phyloP scores from a whole-genome alignment of 345 rosid species.

The Populus tremula region DNA sequence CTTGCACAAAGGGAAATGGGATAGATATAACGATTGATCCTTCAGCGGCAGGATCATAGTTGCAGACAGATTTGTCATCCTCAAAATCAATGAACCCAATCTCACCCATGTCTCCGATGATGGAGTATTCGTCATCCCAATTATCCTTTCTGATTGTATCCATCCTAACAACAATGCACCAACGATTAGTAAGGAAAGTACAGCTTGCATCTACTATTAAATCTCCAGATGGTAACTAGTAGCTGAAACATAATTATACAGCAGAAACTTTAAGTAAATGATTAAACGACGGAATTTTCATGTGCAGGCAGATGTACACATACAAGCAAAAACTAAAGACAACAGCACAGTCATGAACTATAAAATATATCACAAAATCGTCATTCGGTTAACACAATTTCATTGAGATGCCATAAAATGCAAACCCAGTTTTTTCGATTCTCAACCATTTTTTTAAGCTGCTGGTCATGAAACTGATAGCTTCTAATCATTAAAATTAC shows the following conservation, averaged over 20 bases:
- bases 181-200: neutral
- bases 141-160: constrained; percentile 40
- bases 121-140: constrained; percentile 62
- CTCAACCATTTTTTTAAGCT: no score
- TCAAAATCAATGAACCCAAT: constrained; percentile 67
- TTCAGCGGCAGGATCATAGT: constrained; percentile 41
- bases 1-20: constrained; percentile 60
- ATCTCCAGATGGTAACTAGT: neutral
- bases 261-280: neutral
- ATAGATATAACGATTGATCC: constrained; percentile 55
- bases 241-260: neutral
- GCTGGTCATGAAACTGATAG: no score
- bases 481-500: no score
- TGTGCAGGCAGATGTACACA: neutral
- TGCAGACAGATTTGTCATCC: constrained; percentile 43
- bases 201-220: neutral
- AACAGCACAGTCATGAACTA: no score
- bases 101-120: constrained; percentile 66
- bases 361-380: no score
- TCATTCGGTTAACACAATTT: no score
- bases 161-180: constrained; percentile 30
- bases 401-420: no score
- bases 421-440: no score
- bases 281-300: neutral
- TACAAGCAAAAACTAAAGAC: no score